Percentiles rank a stretch among this genome's conserved stretches.
phyloP scores from a whole-genome alignment of 805 yeast species.

The Cyberlindnera japonica region DNA sequence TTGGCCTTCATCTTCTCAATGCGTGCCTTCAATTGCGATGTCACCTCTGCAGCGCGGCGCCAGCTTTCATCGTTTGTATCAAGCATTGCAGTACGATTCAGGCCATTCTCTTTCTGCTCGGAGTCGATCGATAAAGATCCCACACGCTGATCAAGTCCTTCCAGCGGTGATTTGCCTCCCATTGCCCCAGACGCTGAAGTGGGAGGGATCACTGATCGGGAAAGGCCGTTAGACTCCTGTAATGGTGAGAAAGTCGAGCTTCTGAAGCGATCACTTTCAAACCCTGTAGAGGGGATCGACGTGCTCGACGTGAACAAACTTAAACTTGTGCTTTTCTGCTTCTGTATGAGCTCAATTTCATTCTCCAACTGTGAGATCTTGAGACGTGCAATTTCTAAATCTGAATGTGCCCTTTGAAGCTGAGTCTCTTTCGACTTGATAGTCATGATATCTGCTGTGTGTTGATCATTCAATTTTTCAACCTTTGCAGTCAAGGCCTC shows the following conservation, averaged over 20 bases:
- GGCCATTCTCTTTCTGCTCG: constrained; percentile 27
- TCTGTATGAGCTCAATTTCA: constrained; percentile 36
- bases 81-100: constrained; percentile 9
- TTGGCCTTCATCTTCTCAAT: constrained; percentile 86
- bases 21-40: constrained; percentile 78
- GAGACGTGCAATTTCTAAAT: constrained; percentile 54
- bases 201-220: constrained; percentile 1
- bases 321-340: constrained; percentile 24
- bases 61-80: constrained; percentile 65
- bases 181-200: neutral
- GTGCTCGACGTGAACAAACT: constrained; percentile 6
- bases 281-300: neutral
- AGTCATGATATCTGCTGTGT: constrained; percentile 46
- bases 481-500: constrained; percentile 24
- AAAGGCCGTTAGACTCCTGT: constrained; percentile 17
- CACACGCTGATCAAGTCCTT: constrained; percentile 24
- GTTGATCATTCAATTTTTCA: constrained; percentile 46
- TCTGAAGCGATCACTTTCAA: constrained; percentile 5
- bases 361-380: constrained; percentile 52
- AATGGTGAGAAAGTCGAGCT: constrained; percentile 16
- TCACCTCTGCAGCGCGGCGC: constrained; percentile 88
- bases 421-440: constrained; percentile 70
- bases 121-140: constrained; percentile 28
- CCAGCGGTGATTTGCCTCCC: constrained; percentile 17
- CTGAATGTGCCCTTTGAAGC: constrained; percentile 54